A percentile compares a stretch with the other conserved stretches of the same genome.
Conservation (phyloP, 2,329 filamentous ascomycete species). For the Hymenoscyphus fraxineus region DNA sequence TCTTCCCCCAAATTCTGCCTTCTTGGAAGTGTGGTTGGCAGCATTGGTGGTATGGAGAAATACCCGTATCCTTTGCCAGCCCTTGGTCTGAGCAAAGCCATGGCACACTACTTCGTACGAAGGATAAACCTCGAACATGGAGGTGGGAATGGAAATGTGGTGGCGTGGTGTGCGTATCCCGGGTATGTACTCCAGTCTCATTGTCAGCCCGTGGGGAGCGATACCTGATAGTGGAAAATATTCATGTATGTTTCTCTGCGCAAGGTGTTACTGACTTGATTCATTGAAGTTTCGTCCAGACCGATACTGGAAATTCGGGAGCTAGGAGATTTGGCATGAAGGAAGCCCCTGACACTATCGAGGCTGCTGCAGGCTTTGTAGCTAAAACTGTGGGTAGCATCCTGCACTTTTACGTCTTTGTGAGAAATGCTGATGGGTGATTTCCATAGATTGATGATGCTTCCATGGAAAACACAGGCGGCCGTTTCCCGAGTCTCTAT, state of each 20-base stretch:
- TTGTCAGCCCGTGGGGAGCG: background rate
- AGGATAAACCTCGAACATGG: slow-evolving; percentile 37
- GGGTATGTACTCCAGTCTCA: background rate
- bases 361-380: background rate
- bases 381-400: background rate
- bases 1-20: slow-evolving; percentile 37
- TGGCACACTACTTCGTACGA: slow-evolving; percentile 34
- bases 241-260: too few species aligned
- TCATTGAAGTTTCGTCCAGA: slow-evolving; percentile 28
- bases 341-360: slow-evolving; percentile 14
- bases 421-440: background rate
- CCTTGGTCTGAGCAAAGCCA: slow-evolving; percentile 41
- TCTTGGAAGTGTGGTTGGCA: slow-evolving; percentile 31
- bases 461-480: background rate
- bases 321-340: slow-evolving; percentile 19
- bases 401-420: background rate
- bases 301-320: slow-evolving; percentile 24
- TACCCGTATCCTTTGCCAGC: slow-evolving; percentile 22
- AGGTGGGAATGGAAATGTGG: slow-evolving; percentile 23
- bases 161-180: slow-evolving; percentile 30
- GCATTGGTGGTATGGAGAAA: slow-evolving; percentile 15
- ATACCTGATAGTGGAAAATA: too few species aligned
- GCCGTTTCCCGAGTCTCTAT: background rate
- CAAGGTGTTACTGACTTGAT: too few species aligned
- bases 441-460: background rate